Percentiles rank a stretch among this genome's conserved stretches.
Conservation (phyloP, 2,329 filamentous ascomycete species). For the Talaromyces verruculosus region DNA sequence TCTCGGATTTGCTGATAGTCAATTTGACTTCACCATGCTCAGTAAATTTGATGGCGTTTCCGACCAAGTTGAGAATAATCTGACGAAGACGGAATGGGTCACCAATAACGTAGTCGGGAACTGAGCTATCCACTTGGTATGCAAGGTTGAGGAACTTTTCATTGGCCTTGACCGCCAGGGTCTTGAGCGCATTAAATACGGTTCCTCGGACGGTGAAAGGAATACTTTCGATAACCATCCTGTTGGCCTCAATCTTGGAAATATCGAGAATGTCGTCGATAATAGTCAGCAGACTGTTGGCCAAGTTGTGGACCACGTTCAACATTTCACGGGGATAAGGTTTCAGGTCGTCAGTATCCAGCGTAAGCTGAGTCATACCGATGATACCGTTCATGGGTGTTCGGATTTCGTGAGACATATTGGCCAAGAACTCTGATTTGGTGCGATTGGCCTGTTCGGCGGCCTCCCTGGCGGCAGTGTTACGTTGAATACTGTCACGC, state of each 20-base stretch:
- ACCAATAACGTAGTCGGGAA: constrained; percentile 88
- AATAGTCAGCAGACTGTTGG: constrained; percentile 89
- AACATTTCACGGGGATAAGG: constrained; percentile 93
- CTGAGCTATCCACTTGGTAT: constrained; percentile 83
- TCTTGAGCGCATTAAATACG: constrained; percentile 95
- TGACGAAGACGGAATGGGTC: constrained; percentile 91
- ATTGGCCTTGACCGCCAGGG: constrained; percentile 88
- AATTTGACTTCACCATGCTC: constrained; percentile 91
- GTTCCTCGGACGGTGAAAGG: constrained; percentile 88
- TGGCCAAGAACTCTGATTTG: constrained; percentile 93
- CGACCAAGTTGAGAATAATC: constrained; percentile 91
- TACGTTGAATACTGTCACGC: constrained; percentile 88
- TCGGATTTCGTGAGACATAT: constrained; percentile 96
- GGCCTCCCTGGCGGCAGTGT: constrained; percentile 87
- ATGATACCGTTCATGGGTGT: constrained; percentile 97
- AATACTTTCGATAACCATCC: constrained; percentile 95
- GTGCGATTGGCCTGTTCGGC: constrained; percentile 94
- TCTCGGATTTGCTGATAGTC: constrained; percentile 66
- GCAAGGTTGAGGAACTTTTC: constrained; percentile 88
- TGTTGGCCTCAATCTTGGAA: constrained; percentile 78
- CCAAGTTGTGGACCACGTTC: constrained; percentile 92
- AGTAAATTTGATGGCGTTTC: constrained; percentile 96
- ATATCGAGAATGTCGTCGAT: constrained; percentile 74
- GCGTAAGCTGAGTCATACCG: constrained; percentile 88
- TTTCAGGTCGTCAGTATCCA: constrained; percentile 87